Percentiles rank a stretch among this genome's conserved stretches.
Conservation (phyloP, 2,329 filamentous ascomycete genomes). For the Mollisia scopiformis region DNA sequence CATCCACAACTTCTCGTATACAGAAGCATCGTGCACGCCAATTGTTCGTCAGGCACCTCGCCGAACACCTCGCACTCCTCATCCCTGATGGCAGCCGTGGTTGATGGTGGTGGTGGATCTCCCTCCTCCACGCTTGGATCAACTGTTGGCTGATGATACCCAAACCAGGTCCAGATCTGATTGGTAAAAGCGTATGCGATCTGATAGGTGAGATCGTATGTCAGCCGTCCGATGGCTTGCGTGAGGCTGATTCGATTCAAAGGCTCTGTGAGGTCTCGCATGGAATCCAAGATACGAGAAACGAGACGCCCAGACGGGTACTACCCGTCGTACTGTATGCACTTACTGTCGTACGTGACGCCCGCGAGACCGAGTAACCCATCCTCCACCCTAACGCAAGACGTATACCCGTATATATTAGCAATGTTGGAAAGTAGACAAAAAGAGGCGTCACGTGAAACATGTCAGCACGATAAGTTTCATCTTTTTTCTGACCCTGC, state of each 20-base stretch:
- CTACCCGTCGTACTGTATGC: not conserved
- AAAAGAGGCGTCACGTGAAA: not conserved
- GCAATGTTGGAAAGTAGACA: too few relatives aligned
- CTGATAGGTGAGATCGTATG: too few relatives aligned
- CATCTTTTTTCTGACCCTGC: not conserved
- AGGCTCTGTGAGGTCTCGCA: not conserved
- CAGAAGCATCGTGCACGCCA: not conserved
- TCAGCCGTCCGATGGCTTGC: constrained; percentile 10
- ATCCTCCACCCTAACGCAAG: not conserved
- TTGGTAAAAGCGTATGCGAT: too few relatives aligned
- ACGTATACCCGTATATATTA: not conserved
- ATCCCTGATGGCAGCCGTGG: not conserved
- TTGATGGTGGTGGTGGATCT: not conserved
- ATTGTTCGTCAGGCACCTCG: not conserved
- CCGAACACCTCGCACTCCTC: constrained; percentile 1
- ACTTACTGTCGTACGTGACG: not conserved
- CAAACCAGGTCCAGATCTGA: too few relatives aligned
- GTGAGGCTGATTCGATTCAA: constrained; percentile 19
- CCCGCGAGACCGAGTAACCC: not conserved
- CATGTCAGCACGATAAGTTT: not conserved
- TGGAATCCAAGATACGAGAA: not conserved
- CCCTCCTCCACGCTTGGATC: constrained; percentile 17
- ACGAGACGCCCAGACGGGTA: not conserved
- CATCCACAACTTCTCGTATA: constrained; percentile 18
- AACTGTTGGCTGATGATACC: not conserved